Percentiles rank a stretch among this genome's conserved stretches.
These are phyloP conservation scores for Cucumis melo DNA, from an alignment of 306 rosid genomes.

Conservation along the genomic window DNA sequence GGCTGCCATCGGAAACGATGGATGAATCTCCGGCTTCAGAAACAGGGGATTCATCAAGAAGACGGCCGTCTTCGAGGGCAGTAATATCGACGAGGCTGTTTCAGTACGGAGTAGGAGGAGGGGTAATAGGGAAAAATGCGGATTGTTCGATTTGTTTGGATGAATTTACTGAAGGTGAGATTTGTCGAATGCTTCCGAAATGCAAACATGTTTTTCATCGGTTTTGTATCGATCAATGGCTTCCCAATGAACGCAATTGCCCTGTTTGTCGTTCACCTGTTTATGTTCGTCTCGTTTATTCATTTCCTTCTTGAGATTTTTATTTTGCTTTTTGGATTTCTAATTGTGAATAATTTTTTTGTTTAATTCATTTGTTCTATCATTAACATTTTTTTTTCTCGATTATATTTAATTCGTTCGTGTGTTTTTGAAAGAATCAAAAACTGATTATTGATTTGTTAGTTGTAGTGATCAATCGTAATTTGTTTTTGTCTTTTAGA, in stretches of 20 bases:
- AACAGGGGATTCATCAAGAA: neutral
- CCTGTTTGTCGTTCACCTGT: constrained; percentile 3
- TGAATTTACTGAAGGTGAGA: neutral
- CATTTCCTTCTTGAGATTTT: neutral
- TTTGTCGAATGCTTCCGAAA: neutral
- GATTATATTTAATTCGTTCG: neutral
- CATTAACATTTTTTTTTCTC: too few species aligned
- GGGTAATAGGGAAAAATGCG: neutral
- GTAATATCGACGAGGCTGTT: neutral
- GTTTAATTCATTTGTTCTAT: neutral
- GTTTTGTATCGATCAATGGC: constrained; percentile 1
- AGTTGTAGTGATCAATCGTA: neutral
- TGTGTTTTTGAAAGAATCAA: neutral
- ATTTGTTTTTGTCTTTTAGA: neutral
- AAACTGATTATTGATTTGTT: neutral
- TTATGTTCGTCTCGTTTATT: neutral
- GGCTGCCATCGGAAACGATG: neutral
- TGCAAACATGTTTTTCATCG: constrained; percentile 2
- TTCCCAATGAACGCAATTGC: neutral
- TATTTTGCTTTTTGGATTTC: neutral
- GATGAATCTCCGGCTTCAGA: neutral
- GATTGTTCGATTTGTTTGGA: constrained; percentile 2
- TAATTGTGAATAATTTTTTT: neutral
- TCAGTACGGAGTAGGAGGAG: neutral
- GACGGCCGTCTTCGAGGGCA: neutral